Base-by-base conservation (phyloP, 2,329 filamentous ascomycete species). In the Rhynchosporium graminicola region DNA sequence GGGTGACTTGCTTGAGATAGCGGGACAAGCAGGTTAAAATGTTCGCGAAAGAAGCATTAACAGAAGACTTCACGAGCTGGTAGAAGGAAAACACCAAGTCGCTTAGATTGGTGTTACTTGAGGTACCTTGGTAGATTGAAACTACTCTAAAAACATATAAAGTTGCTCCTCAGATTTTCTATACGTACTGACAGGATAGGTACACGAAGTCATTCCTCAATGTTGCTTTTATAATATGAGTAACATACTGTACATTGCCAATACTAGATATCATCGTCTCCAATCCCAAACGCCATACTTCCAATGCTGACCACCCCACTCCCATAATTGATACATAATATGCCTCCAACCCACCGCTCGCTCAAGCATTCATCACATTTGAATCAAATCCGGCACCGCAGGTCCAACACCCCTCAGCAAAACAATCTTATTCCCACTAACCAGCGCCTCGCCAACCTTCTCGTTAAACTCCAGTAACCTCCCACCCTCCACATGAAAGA, bases 401-500 rank as follows among this genome's bases (percentile, higher is more conserved):
- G 88, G 85, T 0, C 92, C 92, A 58, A 97, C 88, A 0, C 95
- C 95, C 65, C 95, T 82, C 59, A 99, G 72, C 71, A 99, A 74
- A 29, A 98, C 92, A 67, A 99, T 86, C 10, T 92, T 97, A 74
- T 99, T 94, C 1, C 95, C 95, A 68, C 85, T 93, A 67, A 85
- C 85, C 63, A 96, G 80, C 33, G 81, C 82, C 58, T 81, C 80
- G 4, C 92, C 92, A 60, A 97, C 80, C 79, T 94, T 93, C 76
- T 97, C 93, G 29, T 84, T 87, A 72, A 96, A 99, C 64, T 95
- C 93, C 66, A 99, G 76, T 65, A 99, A 76, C 62, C 92, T 80
- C 0, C 95, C 95, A 0, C 89, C 91, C 74, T 99, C 93, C 0
- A 99, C 91, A 74, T 98, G 93, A 72, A 97, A 99, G 0, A 99